These are phyloP conservation scores for Globisporangium emineosum DNA, from an alignment of 352 stramenopile species.

Conservation along the genomic window DNA sequence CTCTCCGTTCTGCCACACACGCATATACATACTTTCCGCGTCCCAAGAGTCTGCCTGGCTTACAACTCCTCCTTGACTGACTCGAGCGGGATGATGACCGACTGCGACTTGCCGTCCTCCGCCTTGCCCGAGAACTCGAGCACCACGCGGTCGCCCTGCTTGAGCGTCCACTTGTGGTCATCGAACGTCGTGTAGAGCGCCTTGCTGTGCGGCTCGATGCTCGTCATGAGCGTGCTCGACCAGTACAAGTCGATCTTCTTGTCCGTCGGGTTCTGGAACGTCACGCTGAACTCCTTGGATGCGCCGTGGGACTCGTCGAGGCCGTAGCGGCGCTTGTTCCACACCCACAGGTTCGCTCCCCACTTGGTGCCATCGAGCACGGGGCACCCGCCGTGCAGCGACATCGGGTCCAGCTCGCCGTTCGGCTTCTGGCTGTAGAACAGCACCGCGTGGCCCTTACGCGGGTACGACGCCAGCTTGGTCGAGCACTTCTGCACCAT, in stretches of 20 bases:
- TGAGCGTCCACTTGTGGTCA: slow-evolving; percentile 68
- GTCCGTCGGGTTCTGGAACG: slow-evolving; percentile 67
- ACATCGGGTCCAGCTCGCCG: slow-evolving; percentile 85
- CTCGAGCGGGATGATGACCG: slow-evolving; percentile 37
- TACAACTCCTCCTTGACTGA: slow-evolving; percentile 50
- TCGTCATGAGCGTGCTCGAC: slow-evolving; percentile 67
- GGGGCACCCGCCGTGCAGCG: slow-evolving; percentile 93
- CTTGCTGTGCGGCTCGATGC: slow-evolving; percentile 40
- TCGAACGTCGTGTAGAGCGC: slow-evolving; percentile 63
- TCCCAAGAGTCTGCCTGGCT: not conserved
- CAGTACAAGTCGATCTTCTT: slow-evolving; percentile 57
- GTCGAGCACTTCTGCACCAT: slow-evolving; percentile 78
- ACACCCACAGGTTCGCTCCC: slow-evolving; percentile 97
- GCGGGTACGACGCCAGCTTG: slow-evolving; percentile 74
- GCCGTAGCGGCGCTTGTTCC: slow-evolving; percentile 89
- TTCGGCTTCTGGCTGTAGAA: slow-evolving; percentile 98
- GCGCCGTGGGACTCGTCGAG: slow-evolving; percentile 30
- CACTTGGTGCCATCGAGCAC: slow-evolving; percentile 94
- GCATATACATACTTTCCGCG: slow-evolving; percentile 15
- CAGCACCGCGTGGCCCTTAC: slow-evolving; percentile 91
- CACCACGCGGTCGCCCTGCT: slow-evolving; percentile 46
- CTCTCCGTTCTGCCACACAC: not conserved
- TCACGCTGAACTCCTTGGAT: slow-evolving; percentile 45
- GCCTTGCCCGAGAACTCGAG: slow-evolving; percentile 47
- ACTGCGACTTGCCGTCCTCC: slow-evolving; percentile 48